phyloP scores from a whole-genome alignment of 345 rosid species.

The Salix caprea region DNA sequence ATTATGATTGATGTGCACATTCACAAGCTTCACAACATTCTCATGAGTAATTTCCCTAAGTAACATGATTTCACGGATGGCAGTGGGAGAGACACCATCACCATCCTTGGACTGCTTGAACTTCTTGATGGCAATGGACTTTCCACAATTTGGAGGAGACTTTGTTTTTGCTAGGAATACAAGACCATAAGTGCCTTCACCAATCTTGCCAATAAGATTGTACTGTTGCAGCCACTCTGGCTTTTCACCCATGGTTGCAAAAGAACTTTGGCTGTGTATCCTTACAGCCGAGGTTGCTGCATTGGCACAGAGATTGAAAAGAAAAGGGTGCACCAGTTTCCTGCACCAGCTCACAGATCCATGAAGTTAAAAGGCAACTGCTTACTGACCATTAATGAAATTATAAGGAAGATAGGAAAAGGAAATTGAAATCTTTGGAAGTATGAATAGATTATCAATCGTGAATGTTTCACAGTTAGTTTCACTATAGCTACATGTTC shows the following conservation, averaged over 20 bases:
- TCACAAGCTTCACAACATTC: slow-evolving; percentile 95
- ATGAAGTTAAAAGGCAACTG: not conserved
- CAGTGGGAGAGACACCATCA: slow-evolving; percentile 99
- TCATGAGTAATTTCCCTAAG: slow-evolving; percentile 91
- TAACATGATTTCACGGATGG: slow-evolving; percentile 98
- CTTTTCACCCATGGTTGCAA: slow-evolving; percentile 56
- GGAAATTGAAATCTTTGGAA: not conserved
- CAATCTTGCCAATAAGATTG: slow-evolving; percentile 95
- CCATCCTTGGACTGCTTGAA: slow-evolving; percentile 99
- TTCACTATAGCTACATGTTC: not conserved
- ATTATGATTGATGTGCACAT: slow-evolving; percentile 88
- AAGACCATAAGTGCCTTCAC: slow-evolving; percentile 98
- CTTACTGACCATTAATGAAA: not conserved
- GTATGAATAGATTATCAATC: not conserved
- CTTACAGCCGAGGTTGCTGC: not conserved
- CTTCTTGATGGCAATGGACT: slow-evolving; percentile 91
- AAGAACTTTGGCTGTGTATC: slow-evolving; percentile 3
- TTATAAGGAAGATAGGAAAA: not conserved
- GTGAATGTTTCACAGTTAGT: not conserved
- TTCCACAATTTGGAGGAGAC: slow-evolving; percentile 68
- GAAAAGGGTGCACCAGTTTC: not conserved
- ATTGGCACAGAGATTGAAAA: not conserved
- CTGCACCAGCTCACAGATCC: not conserved
- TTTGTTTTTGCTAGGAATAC: slow-evolving; percentile 90
- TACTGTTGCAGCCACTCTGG: slow-evolving; percentile 99